Base-by-base conservation (phyloP, 345 rosid genomes). In the Gossypium stocksii region DNA sequence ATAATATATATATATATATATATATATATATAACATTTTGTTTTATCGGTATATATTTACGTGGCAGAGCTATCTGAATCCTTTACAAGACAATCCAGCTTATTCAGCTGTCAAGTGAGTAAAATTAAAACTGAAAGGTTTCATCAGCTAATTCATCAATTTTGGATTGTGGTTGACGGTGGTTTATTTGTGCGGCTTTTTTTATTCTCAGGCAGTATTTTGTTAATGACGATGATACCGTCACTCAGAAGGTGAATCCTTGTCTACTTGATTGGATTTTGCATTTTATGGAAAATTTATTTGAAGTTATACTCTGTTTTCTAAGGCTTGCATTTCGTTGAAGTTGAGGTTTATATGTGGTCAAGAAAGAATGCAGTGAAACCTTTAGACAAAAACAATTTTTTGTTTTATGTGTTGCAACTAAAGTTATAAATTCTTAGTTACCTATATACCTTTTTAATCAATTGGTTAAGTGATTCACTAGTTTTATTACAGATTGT, bases 171-270 rank as follows among this genome's bases (percentile, higher is more conserved):
- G 7, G 53, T 56, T 54, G 61, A 57, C 34, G 46, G 1, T 70
- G 51, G 53, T 70, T 58, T 27, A 9, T 23, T 66, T 73, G 17
- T 20, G 48, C 73, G 69, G 19, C 38, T 71, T 46, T 80, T 29
- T 29, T 49, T 19, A 19, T 80, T 82, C 45, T 23, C 91, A 92
- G 98, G 91, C 97, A 94, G 79, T 89, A 91, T 70, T 94, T 94
- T 75, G 97, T 94, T 65, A 46, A 91, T 68, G 85, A 22, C 59
- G 98, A 91, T 80, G 98, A 92, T 60, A 83, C 96, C 2, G 94
- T 91, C 12, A 82, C 90, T 5, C 87, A 89, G 74, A 91, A 86
- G 93, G 98, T 92, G 58, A 80, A 77, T 41, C 52, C 9, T 76
- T 80, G 2, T 57, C 3, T 48, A 1, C 2, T 15, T 43, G 19